phyloP scores from a whole-genome alignment of 768 basidiomycete species.

The Boletus tomentosulus region DNA sequence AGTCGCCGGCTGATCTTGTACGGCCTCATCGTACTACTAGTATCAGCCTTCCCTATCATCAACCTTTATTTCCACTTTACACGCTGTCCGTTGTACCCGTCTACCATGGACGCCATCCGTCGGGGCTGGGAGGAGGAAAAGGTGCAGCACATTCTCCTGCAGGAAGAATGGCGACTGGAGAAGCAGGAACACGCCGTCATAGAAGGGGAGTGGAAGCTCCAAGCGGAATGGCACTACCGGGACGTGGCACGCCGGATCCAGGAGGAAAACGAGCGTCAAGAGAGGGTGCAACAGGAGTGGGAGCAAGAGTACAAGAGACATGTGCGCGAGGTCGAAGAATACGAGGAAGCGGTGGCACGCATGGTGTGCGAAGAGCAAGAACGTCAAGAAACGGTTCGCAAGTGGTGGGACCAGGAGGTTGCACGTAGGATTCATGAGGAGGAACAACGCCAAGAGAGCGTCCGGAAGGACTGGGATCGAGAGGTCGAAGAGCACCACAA shows the following conservation, averaged over 20 bases:
- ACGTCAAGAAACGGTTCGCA: constrained; percentile 2
- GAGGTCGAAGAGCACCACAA: constrained; percentile 2
- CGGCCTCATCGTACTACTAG: neutral
- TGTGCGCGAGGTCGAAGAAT: neutral
- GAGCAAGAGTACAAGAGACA: constrained; percentile 4
- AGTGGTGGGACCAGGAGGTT: constrained; percentile 6
- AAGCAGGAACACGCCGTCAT: neutral
- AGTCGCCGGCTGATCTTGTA: neutral
- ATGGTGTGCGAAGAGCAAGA: constrained; percentile 3
- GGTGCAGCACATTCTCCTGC: neutral
- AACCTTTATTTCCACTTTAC: neutral
- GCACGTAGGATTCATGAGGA: constrained; percentile 5
- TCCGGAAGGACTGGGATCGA: constrained; percentile 1
- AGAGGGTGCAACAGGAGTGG: constrained; percentile 4
- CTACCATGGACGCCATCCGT: neutral
- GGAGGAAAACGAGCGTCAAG: constrained; percentile 10
- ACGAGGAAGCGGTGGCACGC: neutral
- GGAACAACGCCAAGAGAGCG: constrained; percentile 1
- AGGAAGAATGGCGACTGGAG: constrained; percentile 8
- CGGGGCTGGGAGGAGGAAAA: neutral
- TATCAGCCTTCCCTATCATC: neutral
- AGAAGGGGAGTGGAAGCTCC: constrained; percentile 5
- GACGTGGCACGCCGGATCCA: neutral
- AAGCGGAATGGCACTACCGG: constrained; percentile 10
- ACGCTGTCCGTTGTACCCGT: neutral